Conservation (phyloP, 257 asterid species). For the Penstemon eatonii region DNA sequence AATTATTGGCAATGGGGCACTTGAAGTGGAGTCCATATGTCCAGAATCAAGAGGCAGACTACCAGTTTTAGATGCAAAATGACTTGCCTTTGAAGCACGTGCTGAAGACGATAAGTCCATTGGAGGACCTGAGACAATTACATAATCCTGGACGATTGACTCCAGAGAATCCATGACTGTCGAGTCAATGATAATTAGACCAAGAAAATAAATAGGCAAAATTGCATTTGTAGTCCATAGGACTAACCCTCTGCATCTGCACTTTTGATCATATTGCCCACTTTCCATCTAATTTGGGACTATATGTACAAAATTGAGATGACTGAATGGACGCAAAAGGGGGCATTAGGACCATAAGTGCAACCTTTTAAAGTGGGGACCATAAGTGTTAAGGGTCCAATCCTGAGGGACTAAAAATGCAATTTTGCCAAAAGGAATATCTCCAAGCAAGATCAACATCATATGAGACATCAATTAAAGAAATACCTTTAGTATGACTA, state of each 20-base stretch:
- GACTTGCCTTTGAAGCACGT: conserved; percentile 45
- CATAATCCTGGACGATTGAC: conserved; percentile 79
- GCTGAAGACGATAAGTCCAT: conserved; percentile 63
- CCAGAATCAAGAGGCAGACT: conserved; percentile 45
- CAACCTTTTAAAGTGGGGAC: too few species aligned
- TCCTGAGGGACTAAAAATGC: too few species aligned
- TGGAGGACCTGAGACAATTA: conserved; percentile 72
- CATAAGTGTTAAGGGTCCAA: too few species aligned
- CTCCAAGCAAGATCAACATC: conserved; percentile 16
- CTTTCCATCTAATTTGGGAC: too few species aligned
- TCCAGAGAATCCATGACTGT: conserved; percentile 68
- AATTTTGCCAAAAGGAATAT: neutral
- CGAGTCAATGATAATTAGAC: conserved; percentile 32
- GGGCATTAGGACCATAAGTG: too few species aligned
- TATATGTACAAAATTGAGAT: too few species aligned
- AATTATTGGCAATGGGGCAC: conserved; percentile 60
- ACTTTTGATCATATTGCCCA: too few species aligned
- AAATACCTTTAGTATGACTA: conserved; percentile 55
- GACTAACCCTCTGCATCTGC: too few species aligned
- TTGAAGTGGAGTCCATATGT: conserved; percentile 39
- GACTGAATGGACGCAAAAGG: too few species aligned
- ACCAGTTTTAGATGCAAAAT: conserved; percentile 50
- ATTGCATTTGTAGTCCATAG: too few species aligned
- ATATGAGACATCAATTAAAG: conserved; percentile 12
- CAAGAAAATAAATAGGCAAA: neutral